These are phyloP conservation scores for Aspergillus calidoustus DNA, from an alignment of 2,329 filamentous ascomycete species.

Conservation along the genomic window DNA sequence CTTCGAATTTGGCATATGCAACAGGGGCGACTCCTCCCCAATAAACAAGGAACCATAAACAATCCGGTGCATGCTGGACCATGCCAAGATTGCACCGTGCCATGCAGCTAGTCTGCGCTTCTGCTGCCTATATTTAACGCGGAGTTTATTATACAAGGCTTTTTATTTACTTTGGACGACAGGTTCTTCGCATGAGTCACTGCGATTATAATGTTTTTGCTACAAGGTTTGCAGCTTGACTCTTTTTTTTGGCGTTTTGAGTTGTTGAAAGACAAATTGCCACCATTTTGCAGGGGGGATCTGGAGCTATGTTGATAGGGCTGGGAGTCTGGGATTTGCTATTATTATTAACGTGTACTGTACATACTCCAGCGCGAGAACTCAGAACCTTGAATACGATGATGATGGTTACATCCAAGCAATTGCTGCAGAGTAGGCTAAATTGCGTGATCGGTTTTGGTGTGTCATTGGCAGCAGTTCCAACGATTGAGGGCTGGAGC, in stretches of 20 bases:
- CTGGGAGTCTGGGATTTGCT: constrained; percentile 27
- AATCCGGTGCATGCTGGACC: constrained; percentile 22
- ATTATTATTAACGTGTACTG: not conserved
- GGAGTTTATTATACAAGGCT: constrained; percentile 19
- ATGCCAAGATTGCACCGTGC: constrained; percentile 15
- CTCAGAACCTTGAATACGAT: not conserved
- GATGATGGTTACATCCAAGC: constrained; percentile 13
- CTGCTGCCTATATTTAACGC: constrained; percentile 19
- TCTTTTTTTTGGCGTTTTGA: constrained; percentile 20
- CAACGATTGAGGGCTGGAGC: constrained; percentile 5
- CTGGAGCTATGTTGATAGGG: constrained; percentile 11
- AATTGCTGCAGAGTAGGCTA: constrained; percentile 7
- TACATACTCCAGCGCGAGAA: not conserved
- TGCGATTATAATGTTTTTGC: constrained; percentile 10
- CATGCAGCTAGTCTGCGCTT: constrained; percentile 10
- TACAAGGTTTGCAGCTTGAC: not conserved
- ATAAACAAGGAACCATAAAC: constrained; percentile 25
- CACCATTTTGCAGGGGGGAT: constrained; percentile 22
- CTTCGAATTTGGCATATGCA: constrained; percentile 37
- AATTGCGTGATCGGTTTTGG: constrained; percentile 36
- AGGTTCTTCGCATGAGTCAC: constrained; percentile 17
- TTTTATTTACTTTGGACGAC: constrained; percentile 13
- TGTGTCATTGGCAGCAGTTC: constrained; percentile 28
- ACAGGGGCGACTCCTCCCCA: constrained; percentile 41
- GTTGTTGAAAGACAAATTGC: constrained; percentile 26